A percentile compares a stretch with the other conserved stretches of the same genome.
phyloP scores from a whole-genome alignment of 768 basidiomycete genomes.

The Jaapia argillacea region DNA sequence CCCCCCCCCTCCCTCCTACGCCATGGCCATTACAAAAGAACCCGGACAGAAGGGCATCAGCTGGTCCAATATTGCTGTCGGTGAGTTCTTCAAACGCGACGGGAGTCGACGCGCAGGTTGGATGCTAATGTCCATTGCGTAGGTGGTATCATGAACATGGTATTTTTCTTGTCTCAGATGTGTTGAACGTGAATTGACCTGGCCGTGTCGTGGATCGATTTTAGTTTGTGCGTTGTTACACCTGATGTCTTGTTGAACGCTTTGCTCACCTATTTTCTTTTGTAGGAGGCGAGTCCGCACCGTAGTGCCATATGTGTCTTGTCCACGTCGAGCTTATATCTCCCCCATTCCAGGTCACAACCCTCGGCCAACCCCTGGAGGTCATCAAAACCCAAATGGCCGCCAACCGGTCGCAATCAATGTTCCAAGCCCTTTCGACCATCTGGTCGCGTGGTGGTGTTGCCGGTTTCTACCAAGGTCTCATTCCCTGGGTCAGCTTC shows the following conservation, averaged over 20 bases:
- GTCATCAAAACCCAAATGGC: slow-evolving; percentile 99
- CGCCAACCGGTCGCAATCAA: slow-evolving; percentile 85
- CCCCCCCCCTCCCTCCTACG: slow-evolving; percentile 7
- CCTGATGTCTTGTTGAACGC: slow-evolving; percentile 5
- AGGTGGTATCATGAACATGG: slow-evolving; percentile 99
- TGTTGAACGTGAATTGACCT: slow-evolving; percentile 5
- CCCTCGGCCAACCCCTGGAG: slow-evolving; percentile 95
- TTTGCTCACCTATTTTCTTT: slow-evolving; percentile 15
- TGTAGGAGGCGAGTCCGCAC: slow-evolving; percentile 58
- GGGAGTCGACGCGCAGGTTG: too few species aligned
- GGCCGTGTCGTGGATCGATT: too few species aligned
- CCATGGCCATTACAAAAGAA: slow-evolving; percentile 77
- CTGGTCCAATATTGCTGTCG: slow-evolving; percentile 94
- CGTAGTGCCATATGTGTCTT: background rate
- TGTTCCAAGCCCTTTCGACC: slow-evolving; percentile 74
- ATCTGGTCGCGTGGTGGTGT: slow-evolving; percentile 92
- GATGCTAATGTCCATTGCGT: too few species aligned
- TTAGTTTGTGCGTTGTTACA: slow-evolving; percentile 24
- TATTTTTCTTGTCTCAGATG: slow-evolving; percentile 25
- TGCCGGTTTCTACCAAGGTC: slow-evolving; percentile 90
- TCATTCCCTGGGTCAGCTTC: slow-evolving; percentile 89
- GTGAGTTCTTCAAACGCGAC: slow-evolving; percentile 32
- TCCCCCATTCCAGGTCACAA: slow-evolving; percentile 63
- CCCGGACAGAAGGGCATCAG: slow-evolving; percentile 87
- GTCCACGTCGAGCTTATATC: background rate